These are phyloP conservation scores for Trifolium dubium DNA, from an alignment of 306 rosid species.

Conservation along the genomic window DNA sequence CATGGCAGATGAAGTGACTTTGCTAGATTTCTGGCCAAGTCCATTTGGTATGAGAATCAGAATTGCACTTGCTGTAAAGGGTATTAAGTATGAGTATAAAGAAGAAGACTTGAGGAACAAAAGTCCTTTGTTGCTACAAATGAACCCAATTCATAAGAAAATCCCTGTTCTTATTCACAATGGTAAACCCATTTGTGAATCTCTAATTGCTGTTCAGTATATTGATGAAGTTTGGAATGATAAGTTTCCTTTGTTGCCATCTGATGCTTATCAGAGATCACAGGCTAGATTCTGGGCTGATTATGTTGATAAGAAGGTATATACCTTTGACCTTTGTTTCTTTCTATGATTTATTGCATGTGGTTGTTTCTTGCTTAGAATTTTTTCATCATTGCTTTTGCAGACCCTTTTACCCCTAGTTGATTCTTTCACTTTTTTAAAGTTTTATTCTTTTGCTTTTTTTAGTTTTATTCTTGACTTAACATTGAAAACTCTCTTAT, in stretches of 20 bases:
- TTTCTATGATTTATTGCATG: neutral
- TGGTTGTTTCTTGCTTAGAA: neutral
- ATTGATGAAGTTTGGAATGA: constrained; percentile 48
- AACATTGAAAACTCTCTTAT: no score
- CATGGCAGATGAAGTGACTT: constrained; percentile 42
- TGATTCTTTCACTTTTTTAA: no score
- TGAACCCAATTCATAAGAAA: constrained; percentile 57
- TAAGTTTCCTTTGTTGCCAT: constrained; percentile 35
- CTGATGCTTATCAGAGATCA: constrained; percentile 42
- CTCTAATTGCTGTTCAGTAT: constrained; percentile 36
- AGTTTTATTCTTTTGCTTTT: neutral
- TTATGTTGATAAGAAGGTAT: constrained; percentile 40
- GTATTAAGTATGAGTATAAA: constrained; percentile 38
- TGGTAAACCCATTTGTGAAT: constrained; percentile 39
- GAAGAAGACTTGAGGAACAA: constrained; percentile 49
- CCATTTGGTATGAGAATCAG: constrained; percentile 42
- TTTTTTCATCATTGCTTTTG: neutral
- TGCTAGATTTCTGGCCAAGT: constrained; percentile 46
- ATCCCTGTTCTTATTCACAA: constrained; percentile 62
- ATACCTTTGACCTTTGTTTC: no score
- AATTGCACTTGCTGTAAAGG: constrained; percentile 50
- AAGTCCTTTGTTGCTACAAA: constrained; percentile 53
- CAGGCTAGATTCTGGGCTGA: constrained; percentile 46
- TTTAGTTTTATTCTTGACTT: no score
- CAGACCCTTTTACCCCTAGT: neutral